phyloP scores from a whole-genome alignment of 805 yeast species.

The Blastobotrys chiropterorum region DNA sequence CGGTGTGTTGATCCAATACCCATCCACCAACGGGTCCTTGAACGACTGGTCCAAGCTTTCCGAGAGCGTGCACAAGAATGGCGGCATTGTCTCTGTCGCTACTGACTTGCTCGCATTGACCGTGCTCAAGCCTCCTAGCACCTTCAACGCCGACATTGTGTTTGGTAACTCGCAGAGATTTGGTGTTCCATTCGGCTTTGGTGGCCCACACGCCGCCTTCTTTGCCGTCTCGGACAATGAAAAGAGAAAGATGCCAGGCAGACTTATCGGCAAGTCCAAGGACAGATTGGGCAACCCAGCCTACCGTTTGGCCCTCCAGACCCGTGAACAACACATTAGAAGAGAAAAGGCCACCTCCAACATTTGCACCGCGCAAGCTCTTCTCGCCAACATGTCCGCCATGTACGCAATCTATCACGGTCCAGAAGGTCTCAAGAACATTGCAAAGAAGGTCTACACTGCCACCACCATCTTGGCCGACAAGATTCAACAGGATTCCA shows the following conservation, averaged over 20 bases:
- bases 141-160: constrained; percentile 87
- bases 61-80: constrained; percentile 58
- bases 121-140: constrained; percentile 73
- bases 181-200: constrained; percentile 96
- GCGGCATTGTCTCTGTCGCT: constrained; percentile 80
- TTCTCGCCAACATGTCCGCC: constrained; percentile 91
- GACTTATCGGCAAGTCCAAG: constrained; percentile 88
- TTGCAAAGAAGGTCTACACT: constrained; percentile 72
- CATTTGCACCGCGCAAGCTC: constrained; percentile 96
- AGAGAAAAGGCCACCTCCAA: constrained; percentile 97
- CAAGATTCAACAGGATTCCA: constrained; percentile 38
- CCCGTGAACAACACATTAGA: constrained; percentile 96
- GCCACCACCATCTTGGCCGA: constrained; percentile 66
- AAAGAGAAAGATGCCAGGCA: constrained; percentile 92
- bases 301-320: constrained; percentile 86
- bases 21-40: constrained; percentile 76
- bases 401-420: constrained; percentile 97
- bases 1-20: constrained; percentile 88
- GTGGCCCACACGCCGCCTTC: constrained; percentile 99
- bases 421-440: constrained; percentile 71
- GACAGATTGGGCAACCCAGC: constrained; percentile 91
- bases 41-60: constrained; percentile 50
- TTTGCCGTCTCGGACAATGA: constrained; percentile 77
- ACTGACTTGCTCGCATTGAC: constrained; percentile 89
- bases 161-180: constrained; percentile 91